These are phyloP conservation scores for Hanseniaspora opuntiae DNA, from an alignment of 805 yeast genomes.

Conservation along the genomic window DNA sequence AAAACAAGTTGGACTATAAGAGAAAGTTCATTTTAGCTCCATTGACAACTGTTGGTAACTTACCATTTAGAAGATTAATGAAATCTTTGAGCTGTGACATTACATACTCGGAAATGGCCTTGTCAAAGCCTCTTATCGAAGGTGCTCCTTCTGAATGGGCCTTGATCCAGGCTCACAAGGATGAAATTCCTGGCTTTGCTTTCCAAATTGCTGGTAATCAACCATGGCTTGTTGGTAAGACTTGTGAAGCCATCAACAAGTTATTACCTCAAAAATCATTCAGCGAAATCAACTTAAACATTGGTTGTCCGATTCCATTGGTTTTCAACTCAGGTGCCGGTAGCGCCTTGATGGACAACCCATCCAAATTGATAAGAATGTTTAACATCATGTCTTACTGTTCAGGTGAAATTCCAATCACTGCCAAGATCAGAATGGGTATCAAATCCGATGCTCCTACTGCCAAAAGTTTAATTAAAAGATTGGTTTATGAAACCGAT, in stretches of 20 bases:
- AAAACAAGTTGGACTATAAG: conserved; percentile 50
- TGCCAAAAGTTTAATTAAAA: conserved; percentile 64
- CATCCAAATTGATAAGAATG: conserved; percentile 64
- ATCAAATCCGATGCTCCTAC: conserved; percentile 70
- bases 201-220: conserved; percentile 85
- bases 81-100: conserved; percentile 79
- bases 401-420: conserved; percentile 81
- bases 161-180: conserved; percentile 69
- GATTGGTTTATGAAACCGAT: conserved; percentile 64
- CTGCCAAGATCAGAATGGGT: conserved; percentile 87
- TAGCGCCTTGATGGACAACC: conserved; percentile 79
- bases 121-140: conserved; percentile 69
- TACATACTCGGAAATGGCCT: conserved; percentile 92
- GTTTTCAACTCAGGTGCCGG: conserved; percentile 94
- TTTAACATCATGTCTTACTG: conserved; percentile 78
- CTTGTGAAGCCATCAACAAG: conserved; percentile 51
- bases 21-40: conserved; percentile 86
- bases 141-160: conserved; percentile 98
- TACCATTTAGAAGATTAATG: conserved; percentile 91
- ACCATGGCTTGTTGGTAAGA: conserved; percentile 87
- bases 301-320: conserved; percentile 96
- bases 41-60: conserved; percentile 90
- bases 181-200: conserved; percentile 81
- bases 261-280: conserved; percentile 28
- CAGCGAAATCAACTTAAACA: conserved; percentile 79